Conservation (phyloP, 768 basidiomycete genomes). For the Termitomyces sp. region DNA sequence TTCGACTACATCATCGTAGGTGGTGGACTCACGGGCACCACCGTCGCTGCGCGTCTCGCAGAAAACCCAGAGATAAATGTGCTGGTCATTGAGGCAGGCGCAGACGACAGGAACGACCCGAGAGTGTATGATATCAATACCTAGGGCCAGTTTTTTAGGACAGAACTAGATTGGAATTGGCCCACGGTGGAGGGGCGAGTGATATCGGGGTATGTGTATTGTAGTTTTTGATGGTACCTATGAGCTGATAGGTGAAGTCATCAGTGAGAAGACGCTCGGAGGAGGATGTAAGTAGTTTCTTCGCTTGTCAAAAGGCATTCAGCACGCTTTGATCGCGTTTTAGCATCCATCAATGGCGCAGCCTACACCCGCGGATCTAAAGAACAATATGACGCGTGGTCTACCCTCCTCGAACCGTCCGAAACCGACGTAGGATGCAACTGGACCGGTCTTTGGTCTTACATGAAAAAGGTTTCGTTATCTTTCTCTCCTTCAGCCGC, state of each 20-base stretch:
- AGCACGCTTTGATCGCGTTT: not conserved
- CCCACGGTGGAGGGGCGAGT: constrained; percentile 36
- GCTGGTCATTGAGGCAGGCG: constrained; percentile 49
- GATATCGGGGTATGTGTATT: constrained; percentile 32
- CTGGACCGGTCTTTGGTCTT: constrained; percentile 38
- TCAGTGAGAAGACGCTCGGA: constrained; percentile 45
- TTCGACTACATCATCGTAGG: constrained; percentile 46
- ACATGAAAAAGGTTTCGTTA: constrained; percentile 43
- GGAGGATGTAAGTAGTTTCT: constrained; percentile 30
- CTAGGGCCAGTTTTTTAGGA: constrained; percentile 37
- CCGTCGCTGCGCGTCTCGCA: constrained; percentile 45
- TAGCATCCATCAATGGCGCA: constrained; percentile 47
- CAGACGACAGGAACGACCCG: constrained; percentile 39
- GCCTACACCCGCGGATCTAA: constrained; percentile 40
- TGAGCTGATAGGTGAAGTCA: not conserved
- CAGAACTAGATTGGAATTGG: constrained; percentile 47
- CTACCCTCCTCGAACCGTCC: constrained; percentile 31
- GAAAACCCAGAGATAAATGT: constrained; percentile 40
- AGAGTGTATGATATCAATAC: constrained; percentile 43
- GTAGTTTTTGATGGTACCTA: not conserved
- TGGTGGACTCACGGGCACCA: constrained; percentile 43
- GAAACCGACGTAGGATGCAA: constrained; percentile 45
- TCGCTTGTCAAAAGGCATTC: not conserved
- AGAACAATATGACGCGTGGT: constrained; percentile 43
- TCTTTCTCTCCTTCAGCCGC: not conserved